Evolutionary conservation across 177 flowering plant species (phyloP).

Genomic region (Vitis hybrid): DNA sequence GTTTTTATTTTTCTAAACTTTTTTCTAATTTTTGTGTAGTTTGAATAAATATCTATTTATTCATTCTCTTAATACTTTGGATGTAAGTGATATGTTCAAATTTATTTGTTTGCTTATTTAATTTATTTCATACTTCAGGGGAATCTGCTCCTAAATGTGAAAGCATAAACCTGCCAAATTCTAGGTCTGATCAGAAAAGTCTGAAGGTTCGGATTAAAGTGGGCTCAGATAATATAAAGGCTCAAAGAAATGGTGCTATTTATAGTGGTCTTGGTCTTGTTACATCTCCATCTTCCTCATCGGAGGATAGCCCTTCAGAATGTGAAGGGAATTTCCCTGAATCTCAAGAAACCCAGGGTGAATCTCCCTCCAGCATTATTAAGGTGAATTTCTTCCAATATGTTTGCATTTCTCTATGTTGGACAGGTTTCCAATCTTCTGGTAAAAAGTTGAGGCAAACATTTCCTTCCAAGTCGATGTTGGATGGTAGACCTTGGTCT

Average conservation of each 20-base stretch:
- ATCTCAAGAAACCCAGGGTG: slow-evolving; percentile 24
- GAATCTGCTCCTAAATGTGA: slow-evolving; percentile 19
- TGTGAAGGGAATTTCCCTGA: slow-evolving; percentile 29
- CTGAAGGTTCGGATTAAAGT: slow-evolving; percentile 61
- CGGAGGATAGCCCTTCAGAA: slow-evolving; percentile 44
- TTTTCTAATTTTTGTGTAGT: no score
- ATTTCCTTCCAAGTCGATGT: no score
- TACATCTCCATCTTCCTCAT: slow-evolving; percentile 52
- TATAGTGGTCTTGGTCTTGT: slow-evolving; percentile 69
- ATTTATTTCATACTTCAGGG: slow-evolving; percentile 3
- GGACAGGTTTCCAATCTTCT: no score
- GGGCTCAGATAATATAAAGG: slow-evolving; percentile 27
- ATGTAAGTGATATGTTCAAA: no score
- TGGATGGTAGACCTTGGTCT: no score
- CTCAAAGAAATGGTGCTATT: slow-evolving; percentile 45
- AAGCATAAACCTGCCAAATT: slow-evolving; percentile 14
- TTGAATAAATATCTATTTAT: no score
- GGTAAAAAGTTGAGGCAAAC: no score
- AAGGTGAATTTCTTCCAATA: slow-evolving; percentile 26
- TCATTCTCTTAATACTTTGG: no score
- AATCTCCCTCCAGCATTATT: slow-evolving; percentile 51
- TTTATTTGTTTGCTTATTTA: not conserved
- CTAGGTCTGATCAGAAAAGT: slow-evolving; percentile 27
- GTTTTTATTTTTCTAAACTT: not conserved
- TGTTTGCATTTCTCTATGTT: not conserved